phyloP scores from a whole-genome alignment of 768 basidiomycete genomes.

The Suillus alpinus region DNA sequence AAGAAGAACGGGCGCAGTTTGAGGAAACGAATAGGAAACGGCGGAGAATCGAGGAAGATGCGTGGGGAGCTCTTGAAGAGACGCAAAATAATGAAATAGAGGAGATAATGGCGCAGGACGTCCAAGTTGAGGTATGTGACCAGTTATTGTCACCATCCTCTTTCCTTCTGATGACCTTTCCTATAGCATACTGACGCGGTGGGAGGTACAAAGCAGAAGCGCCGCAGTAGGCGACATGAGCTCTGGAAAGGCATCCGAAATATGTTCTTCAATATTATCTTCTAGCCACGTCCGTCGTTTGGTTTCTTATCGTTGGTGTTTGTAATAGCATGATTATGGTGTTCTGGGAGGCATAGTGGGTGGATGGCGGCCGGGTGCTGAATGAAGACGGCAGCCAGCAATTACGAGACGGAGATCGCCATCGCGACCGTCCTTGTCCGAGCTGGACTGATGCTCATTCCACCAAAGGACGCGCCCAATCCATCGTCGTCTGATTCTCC shows the following conservation, averaged over 20 bases:
- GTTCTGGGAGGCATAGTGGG: background rate
- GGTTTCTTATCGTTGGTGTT: background rate
- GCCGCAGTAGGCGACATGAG: slow-evolving; percentile 1
- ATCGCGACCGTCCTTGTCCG: slow-evolving; percentile 22
- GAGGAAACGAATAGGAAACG: slow-evolving; percentile 1
- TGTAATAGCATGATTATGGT: background rate
- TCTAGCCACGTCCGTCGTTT: background rate
- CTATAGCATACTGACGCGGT: background rate
- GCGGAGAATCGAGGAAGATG: background rate
- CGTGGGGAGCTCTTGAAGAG: background rate
- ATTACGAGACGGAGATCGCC: background rate
- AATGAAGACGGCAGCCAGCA: background rate
- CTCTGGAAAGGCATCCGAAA: slow-evolving; percentile 3
- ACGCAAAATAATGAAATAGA: background rate
- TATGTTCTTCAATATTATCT: slow-evolving; percentile 1
- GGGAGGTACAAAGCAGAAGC: slow-evolving; percentile 1
- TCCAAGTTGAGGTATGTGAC: background rate
- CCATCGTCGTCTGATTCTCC: slow-evolving; percentile 41
- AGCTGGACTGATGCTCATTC: slow-evolving; percentile 82
- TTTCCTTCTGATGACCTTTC: background rate
- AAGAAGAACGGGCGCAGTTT: background rate
- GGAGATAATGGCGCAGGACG: background rate
- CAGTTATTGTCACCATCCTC: background rate
- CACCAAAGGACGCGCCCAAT: slow-evolving; percentile 66
- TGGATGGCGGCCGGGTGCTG: background rate